Evolutionary conservation across 2,329 filamentous ascomycete genomes (phyloP).

Genomic region (Endoconidiophora laricicola): DNA sequence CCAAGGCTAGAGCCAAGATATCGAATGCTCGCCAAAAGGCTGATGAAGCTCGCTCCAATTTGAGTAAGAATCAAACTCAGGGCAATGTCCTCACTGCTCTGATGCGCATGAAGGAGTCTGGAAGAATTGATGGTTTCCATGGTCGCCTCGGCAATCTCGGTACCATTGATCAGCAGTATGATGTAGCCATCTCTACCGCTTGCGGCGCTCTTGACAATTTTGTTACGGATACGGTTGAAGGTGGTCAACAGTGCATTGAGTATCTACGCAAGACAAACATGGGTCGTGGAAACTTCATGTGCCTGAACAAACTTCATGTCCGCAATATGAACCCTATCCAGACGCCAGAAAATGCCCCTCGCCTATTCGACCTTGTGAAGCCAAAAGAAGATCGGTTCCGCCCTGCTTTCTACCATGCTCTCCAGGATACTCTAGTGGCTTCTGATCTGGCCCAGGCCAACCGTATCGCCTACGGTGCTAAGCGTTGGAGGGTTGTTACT

Average conservation of each 20-base stretch:
- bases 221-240: conserved; percentile 89
- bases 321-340: conserved; percentile 65
- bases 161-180: conserved; percentile 83
- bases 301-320: conserved; percentile 68
- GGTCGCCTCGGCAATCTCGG: conserved; percentile 88
- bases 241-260: conserved; percentile 94
- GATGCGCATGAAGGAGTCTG: conserved; percentile 90
- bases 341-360: conserved; percentile 81
- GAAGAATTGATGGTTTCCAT: conserved; percentile 92
- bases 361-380: conserved; percentile 83
- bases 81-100: conserved; percentile 82
- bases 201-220: conserved; percentile 87
- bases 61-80: conserved; percentile 80
- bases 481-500: conserved; percentile 90
- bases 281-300: conserved; percentile 91
- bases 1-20: conserved; percentile 65
- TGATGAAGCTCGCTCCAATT: conserved; percentile 80
- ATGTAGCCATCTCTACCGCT: conserved; percentile 95
- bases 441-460: conserved; percentile 90
- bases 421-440: conserved; percentile 89
- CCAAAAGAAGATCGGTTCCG: conserved; percentile 75
- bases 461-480: conserved; percentile 85
- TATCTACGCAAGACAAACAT: conserved; percentile 95
- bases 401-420: conserved; percentile 85
- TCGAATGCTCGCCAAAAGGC: conserved; percentile 87